These are phyloP conservation scores for Colletotrichum sp. DNA, from an alignment of 2,329 filamentous ascomycete species.

Conservation along the genomic window DNA sequence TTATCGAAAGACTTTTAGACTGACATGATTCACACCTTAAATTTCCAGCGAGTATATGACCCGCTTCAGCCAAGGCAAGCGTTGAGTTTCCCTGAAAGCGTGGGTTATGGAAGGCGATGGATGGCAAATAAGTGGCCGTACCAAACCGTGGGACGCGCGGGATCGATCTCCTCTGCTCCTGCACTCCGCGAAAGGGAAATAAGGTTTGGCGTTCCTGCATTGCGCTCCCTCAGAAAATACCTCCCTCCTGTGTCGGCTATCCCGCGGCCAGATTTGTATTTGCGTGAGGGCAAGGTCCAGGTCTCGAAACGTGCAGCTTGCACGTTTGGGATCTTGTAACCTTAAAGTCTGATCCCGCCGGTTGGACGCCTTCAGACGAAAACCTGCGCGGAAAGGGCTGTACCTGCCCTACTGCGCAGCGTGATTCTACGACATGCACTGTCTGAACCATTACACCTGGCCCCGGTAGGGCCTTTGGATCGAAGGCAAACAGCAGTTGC, in stretches of 20 bases:
- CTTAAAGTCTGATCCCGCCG: background rate
- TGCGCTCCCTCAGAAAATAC: background rate
- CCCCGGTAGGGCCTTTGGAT: background rate
- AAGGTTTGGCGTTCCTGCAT: background rate
- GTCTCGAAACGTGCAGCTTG: slow-evolving; percentile 5
- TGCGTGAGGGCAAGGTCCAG: background rate
- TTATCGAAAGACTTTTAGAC: background rate
- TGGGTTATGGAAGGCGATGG: background rate
- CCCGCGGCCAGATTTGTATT: background rate
- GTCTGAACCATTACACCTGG: background rate
- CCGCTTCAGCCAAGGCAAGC: background rate
- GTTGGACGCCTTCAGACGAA: background rate
- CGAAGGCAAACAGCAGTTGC: background rate
- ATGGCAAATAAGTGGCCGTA: background rate
- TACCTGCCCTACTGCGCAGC: background rate
- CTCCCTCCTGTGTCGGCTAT: background rate
- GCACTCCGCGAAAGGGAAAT: background rate
- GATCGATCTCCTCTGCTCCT: background rate
- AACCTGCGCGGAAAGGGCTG: background rate
- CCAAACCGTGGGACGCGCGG: background rate
- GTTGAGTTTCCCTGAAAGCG: background rate
- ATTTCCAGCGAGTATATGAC: background rate
- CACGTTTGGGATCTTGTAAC: slow-evolving; percentile 13
- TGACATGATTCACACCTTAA: background rate
- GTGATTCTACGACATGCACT: background rate